phyloP scores from a whole-genome alignment of 2,329 filamentous ascomycete genomes.

The Eurotiales sp. region DNA sequence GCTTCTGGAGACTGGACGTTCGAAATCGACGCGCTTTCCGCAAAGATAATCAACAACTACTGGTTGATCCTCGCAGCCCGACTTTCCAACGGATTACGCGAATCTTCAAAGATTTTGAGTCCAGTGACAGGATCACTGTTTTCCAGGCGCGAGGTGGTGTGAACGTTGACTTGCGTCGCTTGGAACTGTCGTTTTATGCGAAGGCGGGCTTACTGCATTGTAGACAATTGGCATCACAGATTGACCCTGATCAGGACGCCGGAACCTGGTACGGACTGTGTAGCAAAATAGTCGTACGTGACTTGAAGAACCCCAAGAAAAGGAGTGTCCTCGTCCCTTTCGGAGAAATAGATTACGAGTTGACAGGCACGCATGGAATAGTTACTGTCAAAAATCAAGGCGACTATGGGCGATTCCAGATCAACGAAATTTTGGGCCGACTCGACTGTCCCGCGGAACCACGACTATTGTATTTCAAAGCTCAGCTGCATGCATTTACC shows the following conservation, averaged over 20 bases:
- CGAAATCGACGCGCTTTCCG: not conserved
- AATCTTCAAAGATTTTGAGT: constrained; percentile 53
- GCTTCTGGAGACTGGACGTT: not conserved
- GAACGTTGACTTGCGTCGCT: constrained; percentile 48
- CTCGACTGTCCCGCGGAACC: constrained; percentile 58
- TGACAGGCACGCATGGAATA: constrained; percentile 40
- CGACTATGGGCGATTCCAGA: constrained; percentile 48
- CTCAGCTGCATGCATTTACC: constrained; percentile 58
- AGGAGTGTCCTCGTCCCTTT: constrained; percentile 55
- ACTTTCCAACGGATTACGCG: constrained; percentile 37
- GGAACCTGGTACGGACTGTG: constrained; percentile 58
- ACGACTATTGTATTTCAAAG: constrained; percentile 53
- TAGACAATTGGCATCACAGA: constrained; percentile 47
- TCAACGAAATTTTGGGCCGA: constrained; percentile 54
- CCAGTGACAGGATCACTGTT: constrained; percentile 40
- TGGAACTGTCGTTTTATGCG: constrained; percentile 54
- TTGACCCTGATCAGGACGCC: constrained; percentile 56
- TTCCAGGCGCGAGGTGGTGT: constrained; percentile 43
- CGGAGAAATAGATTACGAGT: constrained; percentile 32
- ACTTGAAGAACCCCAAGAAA: constrained; percentile 34
- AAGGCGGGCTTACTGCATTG: constrained; percentile 47
- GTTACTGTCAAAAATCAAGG: constrained; percentile 35
- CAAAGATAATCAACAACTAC: constrained; percentile 18
- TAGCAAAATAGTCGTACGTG: constrained; percentile 57
- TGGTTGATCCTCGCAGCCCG: constrained; percentile 50